phyloP scores from a whole-genome alignment of 345 rosid species.

The Arabis hirsuta region DNA sequence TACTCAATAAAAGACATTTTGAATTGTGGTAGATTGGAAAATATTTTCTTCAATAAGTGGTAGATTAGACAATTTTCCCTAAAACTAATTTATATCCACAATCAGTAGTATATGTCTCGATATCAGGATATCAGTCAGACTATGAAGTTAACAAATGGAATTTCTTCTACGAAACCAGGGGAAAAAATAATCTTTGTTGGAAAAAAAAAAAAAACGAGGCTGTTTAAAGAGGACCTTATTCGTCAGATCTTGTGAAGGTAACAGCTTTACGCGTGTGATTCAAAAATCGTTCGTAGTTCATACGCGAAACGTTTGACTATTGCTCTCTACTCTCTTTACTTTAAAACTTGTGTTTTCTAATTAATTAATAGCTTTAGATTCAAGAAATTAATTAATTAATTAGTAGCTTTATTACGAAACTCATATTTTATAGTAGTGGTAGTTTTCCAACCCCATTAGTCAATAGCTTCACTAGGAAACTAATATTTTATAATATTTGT shows the following conservation, averaged over 20 bases:
- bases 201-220: not conserved
- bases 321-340: not conserved
- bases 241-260: slow-evolving; percentile 38
- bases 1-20: no score
- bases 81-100: no score
- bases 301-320: slow-evolving; percentile 40
- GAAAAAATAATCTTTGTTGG: not conserved
- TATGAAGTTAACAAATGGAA: not conserved
- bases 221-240: slow-evolving; percentile 29
- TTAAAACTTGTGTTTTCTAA: not conserved
- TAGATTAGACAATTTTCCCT: no score
- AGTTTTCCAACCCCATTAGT: no score
- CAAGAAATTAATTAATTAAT: no score
- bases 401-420: no score
- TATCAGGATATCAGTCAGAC: not conserved
- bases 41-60: no score
- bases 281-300: slow-evolving; percentile 23
- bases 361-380: no score
- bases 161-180: not conserved
- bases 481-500: no score
- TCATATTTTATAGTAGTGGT: no score
- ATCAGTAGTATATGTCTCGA: not conserved
- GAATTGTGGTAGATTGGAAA: no score
- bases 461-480: no score
- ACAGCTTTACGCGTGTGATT: slow-evolving; percentile 39